A percentile compares a stretch with the other conserved stretches of the same genome.
These are phyloP conservation scores for Phytopythium sindhum DNA, from an alignment of 352 stramenopile genomes.

Conservation along the genomic window DNA sequence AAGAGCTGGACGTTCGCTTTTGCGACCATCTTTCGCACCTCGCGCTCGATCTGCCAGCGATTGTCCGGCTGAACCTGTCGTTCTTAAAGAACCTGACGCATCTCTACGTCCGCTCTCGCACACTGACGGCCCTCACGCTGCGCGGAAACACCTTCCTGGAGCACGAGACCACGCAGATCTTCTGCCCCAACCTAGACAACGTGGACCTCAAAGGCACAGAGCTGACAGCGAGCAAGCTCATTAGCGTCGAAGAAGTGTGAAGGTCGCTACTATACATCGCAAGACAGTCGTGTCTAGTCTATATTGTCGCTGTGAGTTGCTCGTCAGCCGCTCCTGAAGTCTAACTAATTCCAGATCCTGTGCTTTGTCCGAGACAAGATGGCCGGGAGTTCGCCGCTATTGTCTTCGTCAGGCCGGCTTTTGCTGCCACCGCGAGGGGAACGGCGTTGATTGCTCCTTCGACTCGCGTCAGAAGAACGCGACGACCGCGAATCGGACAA, in stretches of 20 bases:
- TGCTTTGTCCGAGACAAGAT: slow-evolving; percentile 33
- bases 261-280: too few relatives aligned
- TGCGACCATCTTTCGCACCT: slow-evolving; percentile 44
- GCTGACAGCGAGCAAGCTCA: slow-evolving; percentile 37
- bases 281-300: not conserved
- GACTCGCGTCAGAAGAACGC: not conserved
- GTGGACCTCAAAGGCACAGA: slow-evolving; percentile 42
- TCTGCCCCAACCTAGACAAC: slow-evolving; percentile 37
- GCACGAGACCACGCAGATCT: slow-evolving; percentile 26
- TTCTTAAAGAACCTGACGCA: slow-evolving; percentile 57
- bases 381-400: slow-evolving; percentile 11
- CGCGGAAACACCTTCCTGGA: slow-evolving; percentile 39
- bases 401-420: not conserved
- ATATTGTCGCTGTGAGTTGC: slow-evolving; percentile 1
- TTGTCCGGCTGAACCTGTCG: slow-evolving; percentile 47
- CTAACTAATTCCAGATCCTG: slow-evolving; percentile 33
- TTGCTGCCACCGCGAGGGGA: not conserved
- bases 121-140: slow-evolving; percentile 40
- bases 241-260: slow-evolving; percentile 8
- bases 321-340: not conserved
- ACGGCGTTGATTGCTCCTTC: not conserved
- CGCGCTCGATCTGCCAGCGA: slow-evolving; percentile 36
- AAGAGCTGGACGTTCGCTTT: slow-evolving; percentile 34
- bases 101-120: slow-evolving; percentile 43
- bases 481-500: slow-evolving; percentile 7